Conservation (phyloP, 2,329 filamentous ascomycete species). For the Venturia nashicola region DNA sequence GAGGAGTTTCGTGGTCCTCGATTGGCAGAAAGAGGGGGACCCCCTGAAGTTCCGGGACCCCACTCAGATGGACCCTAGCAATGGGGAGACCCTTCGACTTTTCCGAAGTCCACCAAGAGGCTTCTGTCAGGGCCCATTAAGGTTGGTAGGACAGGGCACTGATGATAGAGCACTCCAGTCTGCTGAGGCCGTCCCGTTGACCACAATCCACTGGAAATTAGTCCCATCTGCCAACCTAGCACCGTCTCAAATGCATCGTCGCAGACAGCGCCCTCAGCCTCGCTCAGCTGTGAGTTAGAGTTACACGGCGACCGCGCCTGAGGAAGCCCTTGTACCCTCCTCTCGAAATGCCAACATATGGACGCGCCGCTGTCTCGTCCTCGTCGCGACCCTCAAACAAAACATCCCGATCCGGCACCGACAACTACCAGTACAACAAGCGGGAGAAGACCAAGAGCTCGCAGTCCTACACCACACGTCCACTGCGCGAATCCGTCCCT, state of each 20-base stretch:
- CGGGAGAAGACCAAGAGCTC: conserved; percentile 18
- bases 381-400: not conserved
- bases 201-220: not conserved
- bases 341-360: conserved; percentile 8
- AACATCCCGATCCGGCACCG: not conserved
- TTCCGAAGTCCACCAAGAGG: not conserved
- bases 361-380: conserved; percentile 7
- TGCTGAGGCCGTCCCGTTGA: not conserved
- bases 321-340: not conserved
- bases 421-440: conserved; percentile 1
- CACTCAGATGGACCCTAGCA: not conserved
- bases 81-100: not conserved
- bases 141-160: not conserved
- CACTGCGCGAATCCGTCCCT: conserved; percentile 4
- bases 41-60: not conserved
- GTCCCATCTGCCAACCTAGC: not conserved
- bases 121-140: not conserved
- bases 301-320: not conserved
- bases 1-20: not conserved
- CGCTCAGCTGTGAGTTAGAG: not conserved
- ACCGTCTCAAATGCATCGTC: not conserved
- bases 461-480: conserved; percentile 15
- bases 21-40: not conserved
- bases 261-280: not conserved
- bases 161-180: not conserved